phyloP scores from a whole-genome alignment of 305 asterid genomes.

The Rubia balearica region DNA sequence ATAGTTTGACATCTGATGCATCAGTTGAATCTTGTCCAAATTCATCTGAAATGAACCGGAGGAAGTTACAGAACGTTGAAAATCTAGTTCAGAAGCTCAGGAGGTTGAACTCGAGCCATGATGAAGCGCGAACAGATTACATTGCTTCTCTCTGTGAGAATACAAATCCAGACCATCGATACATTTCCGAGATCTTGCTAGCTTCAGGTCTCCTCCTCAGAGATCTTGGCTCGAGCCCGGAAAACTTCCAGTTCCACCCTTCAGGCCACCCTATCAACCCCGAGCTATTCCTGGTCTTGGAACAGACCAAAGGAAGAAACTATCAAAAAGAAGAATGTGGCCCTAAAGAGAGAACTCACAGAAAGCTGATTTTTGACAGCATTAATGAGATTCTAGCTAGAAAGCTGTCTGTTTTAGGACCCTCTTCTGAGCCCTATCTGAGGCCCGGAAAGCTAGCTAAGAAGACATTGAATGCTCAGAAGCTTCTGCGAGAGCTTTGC shows the following conservation, averaged over 20 bases:
- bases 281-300: constrained; percentile 77
- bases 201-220: constrained; percentile 93
- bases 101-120: constrained; percentile 83
- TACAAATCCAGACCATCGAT: constrained; percentile 68
- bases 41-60: constrained; percentile 41
- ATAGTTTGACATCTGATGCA: constrained; percentile 21
- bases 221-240: constrained; percentile 58
- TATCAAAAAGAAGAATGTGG: constrained; percentile 29
- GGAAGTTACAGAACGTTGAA: constrained; percentile 67
- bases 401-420: constrained; percentile 33
- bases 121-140: constrained; percentile 80
- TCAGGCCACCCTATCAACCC: constrained; percentile 89
- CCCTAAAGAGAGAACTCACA: constrained; percentile 33
- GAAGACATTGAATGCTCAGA: constrained; percentile 52
- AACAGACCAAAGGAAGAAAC: constrained; percentile 65
- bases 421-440: constrained; percentile 36
- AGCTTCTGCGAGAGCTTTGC: constrained; percentile 70
- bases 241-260: constrained; percentile 65
- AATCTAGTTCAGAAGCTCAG: constrained; percentile 70
- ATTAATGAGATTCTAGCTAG: constrained; percentile 72
- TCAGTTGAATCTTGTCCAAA: constrained; percentile 23
- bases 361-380: constrained; percentile 67
- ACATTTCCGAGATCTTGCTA: constrained; percentile 74
- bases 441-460: constrained; percentile 33
- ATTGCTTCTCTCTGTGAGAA: constrained; percentile 84